phyloP scores from a whole-genome alignment of 495 filamentous ascomycete species.

The Parathielavia appendiculata region DNA sequence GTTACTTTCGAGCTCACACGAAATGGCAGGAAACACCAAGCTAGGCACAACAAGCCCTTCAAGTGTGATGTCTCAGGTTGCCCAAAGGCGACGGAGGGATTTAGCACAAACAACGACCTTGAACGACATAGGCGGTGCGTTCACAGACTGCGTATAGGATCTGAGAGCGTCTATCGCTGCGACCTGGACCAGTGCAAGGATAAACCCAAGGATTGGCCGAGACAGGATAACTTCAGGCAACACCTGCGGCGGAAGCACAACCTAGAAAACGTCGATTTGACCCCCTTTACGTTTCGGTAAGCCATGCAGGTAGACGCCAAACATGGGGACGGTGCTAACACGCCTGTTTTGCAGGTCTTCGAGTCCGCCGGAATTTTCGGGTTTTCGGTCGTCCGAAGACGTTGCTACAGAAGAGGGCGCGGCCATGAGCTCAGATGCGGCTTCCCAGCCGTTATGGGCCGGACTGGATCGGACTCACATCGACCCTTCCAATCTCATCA shows the following conservation, averaged over 20 bases:
- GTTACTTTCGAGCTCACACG: neutral
- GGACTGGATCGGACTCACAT: constrained; percentile 12
- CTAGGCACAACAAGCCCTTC: constrained; percentile 69
- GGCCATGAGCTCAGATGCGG: neutral
- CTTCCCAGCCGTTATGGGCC: constrained; percentile 7
- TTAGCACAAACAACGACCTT: constrained; percentile 78
- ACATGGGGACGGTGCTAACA: neutral
- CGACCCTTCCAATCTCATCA: neutral
- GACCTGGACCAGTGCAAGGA: constrained; percentile 57
- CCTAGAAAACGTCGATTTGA: constrained; percentile 43
- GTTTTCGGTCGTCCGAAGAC: neutral
- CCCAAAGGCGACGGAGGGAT: constrained; percentile 55
- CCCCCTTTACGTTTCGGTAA: constrained; percentile 52
- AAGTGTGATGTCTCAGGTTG: constrained; percentile 61
- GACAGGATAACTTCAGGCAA: constrained; percentile 85
- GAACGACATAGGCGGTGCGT: constrained; percentile 67
- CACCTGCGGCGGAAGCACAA: constrained; percentile 76
- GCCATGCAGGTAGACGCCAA: constrained; percentile 5
- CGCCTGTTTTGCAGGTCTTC: neutral
- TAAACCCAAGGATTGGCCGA: constrained; percentile 75
- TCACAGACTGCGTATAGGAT: constrained; percentile 56
- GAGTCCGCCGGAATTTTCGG: neutral
- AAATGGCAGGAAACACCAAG: constrained; percentile 66
- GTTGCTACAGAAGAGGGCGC: neutral
- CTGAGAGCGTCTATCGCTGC: constrained; percentile 63